Conservation (phyloP, 2,329 filamentous ascomycete genomes). For the Lomentospora prolificans region DNA sequence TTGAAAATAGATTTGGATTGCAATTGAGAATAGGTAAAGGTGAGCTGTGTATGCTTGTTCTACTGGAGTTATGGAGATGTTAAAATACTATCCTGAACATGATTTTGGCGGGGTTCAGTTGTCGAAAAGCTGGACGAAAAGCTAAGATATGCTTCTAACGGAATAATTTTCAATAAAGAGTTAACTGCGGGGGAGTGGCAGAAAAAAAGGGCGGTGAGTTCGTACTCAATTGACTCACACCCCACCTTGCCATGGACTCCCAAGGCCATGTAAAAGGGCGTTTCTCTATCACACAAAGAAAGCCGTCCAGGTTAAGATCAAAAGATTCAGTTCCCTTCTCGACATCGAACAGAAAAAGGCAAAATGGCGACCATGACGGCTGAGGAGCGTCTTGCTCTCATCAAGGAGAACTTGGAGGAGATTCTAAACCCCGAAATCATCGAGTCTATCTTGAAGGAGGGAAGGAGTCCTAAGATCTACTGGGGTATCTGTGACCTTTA, state of each 20-base stretch:
- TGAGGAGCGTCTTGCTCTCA: constrained; percentile 61
- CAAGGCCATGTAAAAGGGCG: neutral
- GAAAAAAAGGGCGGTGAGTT: constrained; percentile 4
- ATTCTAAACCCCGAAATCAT: constrained; percentile 78
- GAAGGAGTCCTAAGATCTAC: constrained; percentile 69
- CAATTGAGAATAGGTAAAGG: neutral
- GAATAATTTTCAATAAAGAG: constrained; percentile 4
- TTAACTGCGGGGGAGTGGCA: constrained; percentile 3
- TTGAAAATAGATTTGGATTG: too few relatives aligned
- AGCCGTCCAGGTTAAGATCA: too few relatives aligned
- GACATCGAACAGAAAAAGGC: neutral
- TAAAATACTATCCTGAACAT: neutral
- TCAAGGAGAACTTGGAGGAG: constrained; percentile 73
- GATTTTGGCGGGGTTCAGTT: neutral
- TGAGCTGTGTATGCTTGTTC: too few relatives aligned
- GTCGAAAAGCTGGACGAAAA: neutral
- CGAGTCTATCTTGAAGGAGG: constrained; percentile 59
- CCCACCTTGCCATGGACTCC: neutral
- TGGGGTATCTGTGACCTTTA: constrained; percentile 48
- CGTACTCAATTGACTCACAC: constrained; percentile 3
- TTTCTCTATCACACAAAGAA: neutral
- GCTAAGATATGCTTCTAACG: neutral
- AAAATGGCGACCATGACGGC: constrained; percentile 25
- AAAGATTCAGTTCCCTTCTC: too few relatives aligned
- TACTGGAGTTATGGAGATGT: too few relatives aligned